Base-by-base conservation (phyloP, 768 basidiomycete genomes). In the Suillus subluteus region DNA sequence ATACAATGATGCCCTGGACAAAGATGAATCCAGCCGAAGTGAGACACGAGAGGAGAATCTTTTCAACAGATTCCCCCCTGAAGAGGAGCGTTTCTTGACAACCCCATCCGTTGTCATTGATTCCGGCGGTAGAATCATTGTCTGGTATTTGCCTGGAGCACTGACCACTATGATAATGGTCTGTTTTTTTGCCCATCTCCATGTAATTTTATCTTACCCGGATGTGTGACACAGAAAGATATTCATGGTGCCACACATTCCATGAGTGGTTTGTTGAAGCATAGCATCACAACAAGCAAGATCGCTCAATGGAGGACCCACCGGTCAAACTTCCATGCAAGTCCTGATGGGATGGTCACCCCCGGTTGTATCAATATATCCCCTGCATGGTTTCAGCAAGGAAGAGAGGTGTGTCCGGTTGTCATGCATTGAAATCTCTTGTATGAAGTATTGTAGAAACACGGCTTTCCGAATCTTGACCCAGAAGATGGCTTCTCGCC, bases 351-450 rank as follows among this genome's bases (percentile, higher is more conserved):
- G 12, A 58, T n/a, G 35, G 9, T 58, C 56, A 38, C 35, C 11
- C 35, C 56, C 1, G 6, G 56, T 37, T 58, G 56, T 6, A 58
- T 58, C 56, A 56, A 56, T n/a, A 56, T 56, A 56, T 56, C 55
- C 4, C 55, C 55, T 4, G 32, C 55, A 37, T 56, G 56, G 56
- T 58, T 58, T 58, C 56, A 58, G 13, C 56, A 58, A 58, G 56
- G 56, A 23, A 58, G 56, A 58, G 56, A 58, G 56, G 56, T 58
- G 12, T 1, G 13, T 21, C 35, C 12, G 12, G 56, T 58, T 2
- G 0, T 7, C 4, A 1, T 37, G 6, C 3, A 58, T n/a, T n/a
- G 13, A 37, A 23, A n/a, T 38, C 11, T 6, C 21, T 9, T 12
- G 21, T n/a, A 3, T n/a, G 11, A n/a, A 58, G 6, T n/a, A n/a